Evolutionary conservation across 305 asterid species (phyloP), one percentile per base, ranked within the genome.

Genomic region (Solanum aculeatissimum): DNA sequence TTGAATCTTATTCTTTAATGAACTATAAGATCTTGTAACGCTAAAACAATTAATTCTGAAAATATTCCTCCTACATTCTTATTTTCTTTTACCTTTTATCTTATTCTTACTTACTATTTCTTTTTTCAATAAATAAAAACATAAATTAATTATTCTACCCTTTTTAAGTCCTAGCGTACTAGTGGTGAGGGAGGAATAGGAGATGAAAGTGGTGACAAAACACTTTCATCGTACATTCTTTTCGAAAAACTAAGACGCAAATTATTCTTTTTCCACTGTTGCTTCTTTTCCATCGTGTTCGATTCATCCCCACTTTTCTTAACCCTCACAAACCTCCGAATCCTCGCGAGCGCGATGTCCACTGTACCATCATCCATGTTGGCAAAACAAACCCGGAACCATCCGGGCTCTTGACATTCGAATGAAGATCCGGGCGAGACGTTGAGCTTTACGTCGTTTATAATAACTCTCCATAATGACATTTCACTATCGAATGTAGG

Each of bases 161-260:
- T 7, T 14, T 14, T 88, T 81, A 91, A 70, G 89, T 91, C 86
- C 85, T 88, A 1, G 66, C 53, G 85, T 80, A 93, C 97, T 0
- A 93, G 89, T 4, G 98, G 98, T 60, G 98, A 94, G 10, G 93
- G 13, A 29, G 65, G 38, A 91, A 95, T 91, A 7, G 95, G 97
- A 6, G 98, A 95, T 23, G 92, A 97, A 83, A 97, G 98, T 4
- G 98, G 91, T 6, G 85, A 72, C 93, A 88, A 91, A 88, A 87
- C 89, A 9, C 88, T 83, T 49, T 91, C 98, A 3, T 95, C 97
- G 89, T 88, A 63, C 57, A 95, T 80, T 2, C 95, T 84, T 72
- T 90, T 94, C 13, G 98, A 92, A 70, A 95, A 85, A 89, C 94
- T 95, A 32, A 95, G 80, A 89, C 93, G 88, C 40, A 95, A 92